Base-by-base conservation (phyloP, 305 asterid species). In the Ajuga reptans region DNA sequence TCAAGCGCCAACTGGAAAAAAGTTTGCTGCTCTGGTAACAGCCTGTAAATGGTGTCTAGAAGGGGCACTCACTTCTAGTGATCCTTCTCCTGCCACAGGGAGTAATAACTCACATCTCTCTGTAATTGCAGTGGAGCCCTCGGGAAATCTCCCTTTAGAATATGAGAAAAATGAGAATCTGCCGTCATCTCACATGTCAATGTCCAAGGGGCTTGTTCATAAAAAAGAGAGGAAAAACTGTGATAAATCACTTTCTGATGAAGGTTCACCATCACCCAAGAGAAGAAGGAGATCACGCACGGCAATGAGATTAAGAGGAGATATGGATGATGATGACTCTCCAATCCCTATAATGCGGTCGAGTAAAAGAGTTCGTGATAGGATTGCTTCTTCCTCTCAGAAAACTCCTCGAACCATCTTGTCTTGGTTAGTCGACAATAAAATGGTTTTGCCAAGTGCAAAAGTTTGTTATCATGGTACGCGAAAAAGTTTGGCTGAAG, bases 351-450 rank as follows among this genome's bases (percentile, higher is more conserved):
- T 69, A 12, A 71, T 78, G 64, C 78, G 75, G 65, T 77, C 89
- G 21, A 80, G 81, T 64, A 90, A 84, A 84, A 81, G 87, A 75
- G 81, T 78, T 59, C 73, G 86, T 31, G 73, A 78, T 45, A 72
- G 29, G 75, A 72, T 57, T 37, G 73, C 75, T 71, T 76, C 96
- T 76, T 72, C 84, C 54, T 29, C 84, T 70, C 75, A 74, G 66
- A 83, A 79, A 67, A 73, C 72, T 74, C 88, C 96, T 51, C 82
- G 86, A 64, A 86, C 86, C 56, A 72, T 83, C 50, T 82, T 91
- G 72, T 89, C 97, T 74, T 82, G 84, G 90, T 80, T 93, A 84
- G 87, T 93, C 33, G 99, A 86, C 72, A 78, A 81, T 62, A 77
- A 84, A 58, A 77, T 86, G 59, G 82, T 91, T 73, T 68, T 79